Evolutionary conservation across 208 protist species (phyloP).

Genomic region (Trypanosoma brucei): DNA sequence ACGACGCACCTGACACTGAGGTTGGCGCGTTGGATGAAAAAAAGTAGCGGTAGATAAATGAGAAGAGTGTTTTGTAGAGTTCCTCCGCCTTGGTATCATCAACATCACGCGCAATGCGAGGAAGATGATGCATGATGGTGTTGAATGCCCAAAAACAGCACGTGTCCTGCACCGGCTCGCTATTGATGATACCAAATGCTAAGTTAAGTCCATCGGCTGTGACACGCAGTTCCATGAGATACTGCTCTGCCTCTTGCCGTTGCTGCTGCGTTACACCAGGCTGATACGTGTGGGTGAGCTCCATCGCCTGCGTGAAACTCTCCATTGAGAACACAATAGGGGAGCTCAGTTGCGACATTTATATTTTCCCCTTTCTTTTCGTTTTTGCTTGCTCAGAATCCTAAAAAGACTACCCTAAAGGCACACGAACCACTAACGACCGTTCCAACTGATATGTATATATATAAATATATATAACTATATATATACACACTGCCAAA

Average conservation of each 20-base stretch:
- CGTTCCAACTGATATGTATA: no score
- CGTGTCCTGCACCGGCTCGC: conserved; percentile 46
- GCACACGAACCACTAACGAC: no score
- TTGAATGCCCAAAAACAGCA: conserved; percentile 85
- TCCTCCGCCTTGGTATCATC: conserved; percentile 39
- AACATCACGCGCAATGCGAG: conserved; percentile 26
- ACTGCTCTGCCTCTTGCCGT: conserved; percentile 57
- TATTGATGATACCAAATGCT: conserved; percentile 64
- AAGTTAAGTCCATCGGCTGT: conserved; percentile 62
- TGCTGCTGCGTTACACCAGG: conserved; percentile 26
- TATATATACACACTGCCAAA: no score
- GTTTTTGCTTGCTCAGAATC: conserved; percentile 1
- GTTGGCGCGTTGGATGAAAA: conserved; percentile 9
- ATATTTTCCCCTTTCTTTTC: background rate
- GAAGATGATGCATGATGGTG: conserved; percentile 69
- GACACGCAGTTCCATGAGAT: conserved; percentile 58
- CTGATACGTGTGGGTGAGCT: conserved; percentile 53
- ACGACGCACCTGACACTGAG: background rate
- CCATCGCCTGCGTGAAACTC: conserved; percentile 56
- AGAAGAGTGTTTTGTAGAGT: conserved; percentile 62
- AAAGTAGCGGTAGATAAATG: conserved; percentile 63
- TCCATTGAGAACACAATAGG: conserved; percentile 21
- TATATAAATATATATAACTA: no score
- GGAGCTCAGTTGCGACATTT: conserved; percentile 4
- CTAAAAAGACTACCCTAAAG: background rate